phyloP scores from a whole-genome alignment of 2,329 filamentous ascomycete genomes.

The Acarospora socialis region DNA sequence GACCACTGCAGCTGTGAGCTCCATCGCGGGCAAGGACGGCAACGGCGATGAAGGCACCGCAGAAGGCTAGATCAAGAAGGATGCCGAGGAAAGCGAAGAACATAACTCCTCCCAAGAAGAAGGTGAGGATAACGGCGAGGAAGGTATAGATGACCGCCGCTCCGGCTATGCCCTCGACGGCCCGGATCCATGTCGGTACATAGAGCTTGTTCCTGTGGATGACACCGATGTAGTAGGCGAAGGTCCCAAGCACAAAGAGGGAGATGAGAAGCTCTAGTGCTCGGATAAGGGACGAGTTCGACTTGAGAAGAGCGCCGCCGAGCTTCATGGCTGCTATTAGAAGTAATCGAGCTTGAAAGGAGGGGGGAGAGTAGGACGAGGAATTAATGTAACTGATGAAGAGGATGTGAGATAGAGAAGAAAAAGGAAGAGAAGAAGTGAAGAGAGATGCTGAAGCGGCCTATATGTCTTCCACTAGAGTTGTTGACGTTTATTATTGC shows the following conservation, averaged over 20 bases:
- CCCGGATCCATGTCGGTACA: constrained; percentile 53
- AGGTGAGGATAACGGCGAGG: constrained; percentile 58
- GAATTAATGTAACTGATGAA: too few species aligned
- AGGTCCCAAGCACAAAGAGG: too few species aligned
- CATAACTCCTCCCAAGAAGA: constrained; percentile 60
- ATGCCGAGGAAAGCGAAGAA: constrained; percentile 62
- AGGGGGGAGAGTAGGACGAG: too few species aligned
- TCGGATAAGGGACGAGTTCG: too few species aligned
- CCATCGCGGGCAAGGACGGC: constrained; percentile 61
- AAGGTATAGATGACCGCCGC: constrained; percentile 60
- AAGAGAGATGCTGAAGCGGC: constrained; percentile 9
- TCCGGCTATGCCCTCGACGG: constrained; percentile 67
- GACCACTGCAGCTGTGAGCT: constrained; percentile 48
- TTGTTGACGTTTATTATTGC: too few species aligned
- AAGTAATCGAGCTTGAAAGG: too few species aligned
- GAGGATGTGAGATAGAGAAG: constrained; percentile 12
- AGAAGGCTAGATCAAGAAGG: constrained; percentile 62
- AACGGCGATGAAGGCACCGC: constrained; percentile 67
- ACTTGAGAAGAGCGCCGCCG: too few species aligned
- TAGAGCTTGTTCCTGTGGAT: constrained; percentile 43
- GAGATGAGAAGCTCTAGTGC: too few species aligned
- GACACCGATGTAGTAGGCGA: too few species aligned
- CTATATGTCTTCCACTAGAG: neutral
- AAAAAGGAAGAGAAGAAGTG: constrained; percentile 12
- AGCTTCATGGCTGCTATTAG: too few species aligned